Base-by-base conservation (phyloP, 306 rosid genomes). In the Sesbania bispinosa region DNA sequence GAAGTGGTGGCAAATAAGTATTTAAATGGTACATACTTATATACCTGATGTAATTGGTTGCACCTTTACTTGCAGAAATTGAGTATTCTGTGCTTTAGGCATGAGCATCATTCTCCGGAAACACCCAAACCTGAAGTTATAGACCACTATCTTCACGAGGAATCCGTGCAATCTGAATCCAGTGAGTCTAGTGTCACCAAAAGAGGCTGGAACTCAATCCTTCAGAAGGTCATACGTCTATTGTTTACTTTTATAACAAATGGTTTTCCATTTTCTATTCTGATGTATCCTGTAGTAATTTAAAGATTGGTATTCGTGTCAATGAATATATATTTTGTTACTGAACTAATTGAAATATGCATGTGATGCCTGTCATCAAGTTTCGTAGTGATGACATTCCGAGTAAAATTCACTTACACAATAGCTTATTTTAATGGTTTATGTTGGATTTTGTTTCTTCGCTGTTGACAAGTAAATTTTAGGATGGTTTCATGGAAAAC, bases 21-120 rank as follows among this genome's bases (percentile, higher is more conserved):
- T 35, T 36, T 57, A 55, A n/a, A 39, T 10, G 8, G 2, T 60
- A 2, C 11, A 2, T 30, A 2, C 7, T 8, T 26, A 2, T 4
- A 3, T 67, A 3, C 6, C 35, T 18, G 5, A 35, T 26, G 36
- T 41, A 24, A 69, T 51, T 50, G 62, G 8, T 20, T 14, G 27
- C 5, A 4, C 15, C 4, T 30, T 59, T 46, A 43, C 26, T 79
- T 84, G 86, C 89, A 92, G 97, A 85, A 75, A 58, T 82, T 87
- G 81, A 84, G 78, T 66, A 87, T 92, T 76, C 77, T 75, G 52
- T 92, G 96, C 86, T 92, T 92, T 84, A 86, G 96, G 82, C 83
- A 83, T 39, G 94, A 87, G 39, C 79, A 84, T 50, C 79, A 43
- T 54, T 80, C 88, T 53, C 73, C 97, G 7, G 94, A 87, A 57